Conservation (phyloP, 2,329 filamentous ascomycete genomes). For the Fonsecaea pugnacius region DNA sequence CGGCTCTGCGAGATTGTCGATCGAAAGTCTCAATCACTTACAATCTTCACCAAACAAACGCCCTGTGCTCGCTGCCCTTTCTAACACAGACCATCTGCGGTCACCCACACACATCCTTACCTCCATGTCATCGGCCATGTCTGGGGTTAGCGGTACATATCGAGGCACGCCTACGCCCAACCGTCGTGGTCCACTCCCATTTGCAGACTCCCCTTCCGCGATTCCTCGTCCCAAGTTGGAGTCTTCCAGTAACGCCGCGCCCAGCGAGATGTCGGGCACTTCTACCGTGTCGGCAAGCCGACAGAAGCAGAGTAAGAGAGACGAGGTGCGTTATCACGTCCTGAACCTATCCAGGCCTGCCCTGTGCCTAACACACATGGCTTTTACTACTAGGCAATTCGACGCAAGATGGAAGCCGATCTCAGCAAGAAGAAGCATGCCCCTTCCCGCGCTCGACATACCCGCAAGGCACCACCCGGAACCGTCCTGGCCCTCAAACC, state of each 20-base stretch:
- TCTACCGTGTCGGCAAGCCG: conserved; percentile 89
- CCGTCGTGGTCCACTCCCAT: conserved; percentile 59
- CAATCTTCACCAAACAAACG: background rate
- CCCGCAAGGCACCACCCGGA: conserved; percentile 91
- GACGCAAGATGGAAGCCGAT: conserved; percentile 94
- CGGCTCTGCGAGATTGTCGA: background rate
- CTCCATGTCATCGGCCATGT: conserved; percentile 30
- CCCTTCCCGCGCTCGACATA: conserved; percentile 76
- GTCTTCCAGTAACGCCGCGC: conserved; percentile 43
- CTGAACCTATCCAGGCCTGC: background rate
- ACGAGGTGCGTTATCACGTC: conserved; percentile 74
- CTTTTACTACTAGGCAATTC: conserved; percentile 72
- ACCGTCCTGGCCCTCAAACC: conserved; percentile 95
- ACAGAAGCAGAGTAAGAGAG: conserved; percentile 94
- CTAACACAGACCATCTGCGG: conserved; percentile 20
- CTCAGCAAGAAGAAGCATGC: conserved; percentile 95
- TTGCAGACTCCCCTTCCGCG: conserved; percentile 60
- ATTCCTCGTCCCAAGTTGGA: conserved; percentile 68
- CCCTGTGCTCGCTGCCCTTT: conserved; percentile 13
- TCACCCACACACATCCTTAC: conserved; percentile 7
- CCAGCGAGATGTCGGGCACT: conserved; percentile 57
- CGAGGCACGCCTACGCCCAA: conserved; percentile 63
- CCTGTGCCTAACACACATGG: conserved; percentile 6
- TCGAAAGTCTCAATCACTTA: conserved; percentile 2
- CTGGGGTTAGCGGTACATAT: conserved; percentile 54